Conservation (phyloP, 257 asterid genomes). For the Mitragyna speciosa region DNA sequence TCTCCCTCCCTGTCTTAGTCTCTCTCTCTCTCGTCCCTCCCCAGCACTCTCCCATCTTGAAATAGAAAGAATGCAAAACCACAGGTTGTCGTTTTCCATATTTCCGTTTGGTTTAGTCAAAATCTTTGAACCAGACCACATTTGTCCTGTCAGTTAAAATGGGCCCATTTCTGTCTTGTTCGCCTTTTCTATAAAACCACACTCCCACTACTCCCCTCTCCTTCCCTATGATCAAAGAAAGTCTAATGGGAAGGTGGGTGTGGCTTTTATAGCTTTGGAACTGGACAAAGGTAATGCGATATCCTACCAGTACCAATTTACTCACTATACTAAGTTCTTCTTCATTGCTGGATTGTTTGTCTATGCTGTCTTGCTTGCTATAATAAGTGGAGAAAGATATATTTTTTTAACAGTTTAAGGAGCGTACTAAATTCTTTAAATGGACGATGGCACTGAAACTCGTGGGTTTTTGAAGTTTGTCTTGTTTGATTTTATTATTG, state of each 20-base stretch:
- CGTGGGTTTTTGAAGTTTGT: background rate
- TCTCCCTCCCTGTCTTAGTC: background rate
- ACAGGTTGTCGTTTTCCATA: constrained; percentile 16
- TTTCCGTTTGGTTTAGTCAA: constrained; percentile 23
- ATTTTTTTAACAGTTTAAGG: background rate
- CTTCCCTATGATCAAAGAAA: constrained; percentile 40
- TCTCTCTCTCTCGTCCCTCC: constrained; percentile 4
- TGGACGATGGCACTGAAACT: background rate
- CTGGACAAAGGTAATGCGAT: background rate
- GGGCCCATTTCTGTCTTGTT: constrained; percentile 22
- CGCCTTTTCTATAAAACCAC: constrained; percentile 25
- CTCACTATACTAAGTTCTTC: constrained; percentile 6
- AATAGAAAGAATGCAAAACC: background rate
- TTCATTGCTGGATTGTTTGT: constrained; percentile 9
- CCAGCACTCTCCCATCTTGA: background rate
- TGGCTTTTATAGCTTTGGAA: constrained; percentile 25
- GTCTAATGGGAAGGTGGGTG: constrained; percentile 33
- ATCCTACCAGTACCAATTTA: background rate
- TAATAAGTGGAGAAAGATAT: constrained; percentile 26
- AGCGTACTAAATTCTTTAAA: background rate
- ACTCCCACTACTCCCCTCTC: constrained; percentile 1
- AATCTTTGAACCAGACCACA: constrained; percentile 6
- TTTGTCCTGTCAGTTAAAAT: constrained; percentile 13
- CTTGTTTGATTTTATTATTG: background rate
- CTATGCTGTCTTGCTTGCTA: constrained; percentile 28